Conservation (phyloP, 306 rosid species). For the Cyclanthera cordifolia region DNA sequence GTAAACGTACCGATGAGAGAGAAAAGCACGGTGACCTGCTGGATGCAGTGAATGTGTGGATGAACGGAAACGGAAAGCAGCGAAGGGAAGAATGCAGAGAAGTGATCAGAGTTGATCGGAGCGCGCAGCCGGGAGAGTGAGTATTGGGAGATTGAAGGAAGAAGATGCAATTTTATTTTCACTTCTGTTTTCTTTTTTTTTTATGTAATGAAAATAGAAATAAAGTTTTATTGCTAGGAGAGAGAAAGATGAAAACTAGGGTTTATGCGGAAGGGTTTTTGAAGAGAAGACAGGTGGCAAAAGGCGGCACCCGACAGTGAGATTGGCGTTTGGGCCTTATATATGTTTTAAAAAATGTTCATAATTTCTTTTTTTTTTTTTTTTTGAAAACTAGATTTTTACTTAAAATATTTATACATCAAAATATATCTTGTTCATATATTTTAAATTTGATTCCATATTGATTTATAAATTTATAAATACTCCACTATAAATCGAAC, state of each 20-base stretch:
- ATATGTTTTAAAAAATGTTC: too few species aligned
- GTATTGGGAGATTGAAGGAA: neutral
- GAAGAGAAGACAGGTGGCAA: neutral
- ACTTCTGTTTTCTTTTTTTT: too few species aligned
- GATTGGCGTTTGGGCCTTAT: too few species aligned
- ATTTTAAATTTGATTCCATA: too few species aligned
- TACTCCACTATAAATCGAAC: too few species aligned
- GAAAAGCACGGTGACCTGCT: neutral
- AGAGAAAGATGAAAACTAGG: neutral
- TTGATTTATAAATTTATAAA: too few species aligned
- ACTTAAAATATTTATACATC: too few species aligned
- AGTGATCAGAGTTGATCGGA: neutral
- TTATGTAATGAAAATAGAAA: neutral
- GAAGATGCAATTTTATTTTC: neutral
- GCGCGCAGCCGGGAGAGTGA: neutral
- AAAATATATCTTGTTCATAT: too few species aligned
- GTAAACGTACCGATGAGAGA: neutral
- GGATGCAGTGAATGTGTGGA: neutral
- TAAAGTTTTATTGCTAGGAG: neutral
- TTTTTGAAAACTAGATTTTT: too few species aligned
- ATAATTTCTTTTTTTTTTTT: too few species aligned
- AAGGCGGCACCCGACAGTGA: neutral
- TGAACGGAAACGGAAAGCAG: neutral
- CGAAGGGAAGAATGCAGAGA: neutral
- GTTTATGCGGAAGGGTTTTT: conserved; percentile 1